These are phyloP conservation scores for Fusarium drepaniforme DNA, from an alignment of 2,329 filamentous ascomycete species.

Conservation along the genomic window DNA sequence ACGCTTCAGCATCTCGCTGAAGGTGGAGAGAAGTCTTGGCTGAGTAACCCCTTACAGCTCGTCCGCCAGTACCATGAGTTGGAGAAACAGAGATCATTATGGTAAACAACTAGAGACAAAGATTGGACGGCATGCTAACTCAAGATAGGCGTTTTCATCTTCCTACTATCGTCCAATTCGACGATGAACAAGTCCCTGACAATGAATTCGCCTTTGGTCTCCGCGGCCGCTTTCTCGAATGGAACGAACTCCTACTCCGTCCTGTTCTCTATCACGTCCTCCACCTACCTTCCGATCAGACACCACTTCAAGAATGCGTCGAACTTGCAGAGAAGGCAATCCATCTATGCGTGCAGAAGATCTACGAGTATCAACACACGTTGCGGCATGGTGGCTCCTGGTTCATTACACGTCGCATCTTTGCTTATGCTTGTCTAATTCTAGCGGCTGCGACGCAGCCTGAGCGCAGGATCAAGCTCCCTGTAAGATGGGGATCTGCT, in stretches of 20 bases:
- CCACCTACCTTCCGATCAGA: background rate
- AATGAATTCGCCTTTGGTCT: constrained; percentile 26
- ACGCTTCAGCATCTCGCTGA: constrained; percentile 12
- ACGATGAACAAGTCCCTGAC: background rate
- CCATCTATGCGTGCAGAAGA: background rate
- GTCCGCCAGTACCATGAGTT: constrained; percentile 15
- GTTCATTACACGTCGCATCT: constrained; percentile 18
- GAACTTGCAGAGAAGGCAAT: background rate
- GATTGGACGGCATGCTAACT: background rate
- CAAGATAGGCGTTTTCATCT: constrained; percentile 11
- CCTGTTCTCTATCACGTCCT: constrained; percentile 23
- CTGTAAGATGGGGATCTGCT: constrained; percentile 3
- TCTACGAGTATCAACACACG: background rate
- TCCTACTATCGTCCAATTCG: constrained; percentile 21
- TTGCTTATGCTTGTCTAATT: constrained; percentile 13
- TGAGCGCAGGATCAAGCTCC: background rate
- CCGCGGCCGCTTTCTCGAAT: constrained; percentile 11
- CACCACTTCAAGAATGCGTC: background rate
- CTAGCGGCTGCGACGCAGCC: background rate
- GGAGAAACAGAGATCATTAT: constrained; percentile 21
- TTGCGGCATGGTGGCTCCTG: constrained; percentile 21
- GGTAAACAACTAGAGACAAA: background rate
- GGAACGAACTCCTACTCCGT: constrained; percentile 20
- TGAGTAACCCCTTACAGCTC: constrained; percentile 10
- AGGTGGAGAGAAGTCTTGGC: constrained; percentile 20